These are phyloP conservation scores for Auriscalpium microsporum DNA, from an alignment of 768 basidiomycete species.

Conservation along the genomic window DNA sequence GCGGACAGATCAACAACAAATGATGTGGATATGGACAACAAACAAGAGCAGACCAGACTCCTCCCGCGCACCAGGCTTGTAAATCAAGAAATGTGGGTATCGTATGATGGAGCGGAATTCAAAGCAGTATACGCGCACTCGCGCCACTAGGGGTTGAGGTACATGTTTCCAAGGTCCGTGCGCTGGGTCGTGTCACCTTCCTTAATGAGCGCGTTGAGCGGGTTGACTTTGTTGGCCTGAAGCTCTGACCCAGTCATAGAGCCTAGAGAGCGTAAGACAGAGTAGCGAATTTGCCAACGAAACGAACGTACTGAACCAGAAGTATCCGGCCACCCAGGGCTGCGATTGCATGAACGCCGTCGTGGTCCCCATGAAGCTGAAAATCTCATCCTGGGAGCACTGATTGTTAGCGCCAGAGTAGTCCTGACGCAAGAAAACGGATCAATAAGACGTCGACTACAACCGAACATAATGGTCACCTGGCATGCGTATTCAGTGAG, in stretches of 20 bases:
- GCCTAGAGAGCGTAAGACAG: constrained; percentile 23
- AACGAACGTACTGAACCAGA: constrained; percentile 51
- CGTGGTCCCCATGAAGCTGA: constrained; percentile 38
- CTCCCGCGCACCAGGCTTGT: neutral
- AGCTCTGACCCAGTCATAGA: constrained; percentile 42
- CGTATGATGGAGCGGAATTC: neutral
- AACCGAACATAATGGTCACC: constrained; percentile 20
- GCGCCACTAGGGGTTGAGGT: constrained; percentile 30
- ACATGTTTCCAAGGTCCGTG: constrained; percentile 41
- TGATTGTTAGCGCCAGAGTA: constrained; percentile 39
- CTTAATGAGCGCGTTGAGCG: constrained; percentile 43
- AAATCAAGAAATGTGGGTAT: neutral
- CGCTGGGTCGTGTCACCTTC: constrained; percentile 30
- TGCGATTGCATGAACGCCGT: constrained; percentile 39
- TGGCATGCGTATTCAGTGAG: constrained; percentile 69
- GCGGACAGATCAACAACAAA: neutral
- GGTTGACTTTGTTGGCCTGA: constrained; percentile 37
- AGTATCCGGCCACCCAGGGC: constrained; percentile 34
- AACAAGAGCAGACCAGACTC: neutral
- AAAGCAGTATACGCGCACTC: constrained; percentile 1
- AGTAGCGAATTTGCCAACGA: neutral
- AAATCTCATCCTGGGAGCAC: constrained; percentile 33
- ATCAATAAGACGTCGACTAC: neutral
- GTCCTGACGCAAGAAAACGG: constrained; percentile 30
- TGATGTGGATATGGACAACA: neutral